Base-by-base conservation (phyloP, 2,329 filamentous ascomycete genomes). In the Curvularia lunata region DNA sequence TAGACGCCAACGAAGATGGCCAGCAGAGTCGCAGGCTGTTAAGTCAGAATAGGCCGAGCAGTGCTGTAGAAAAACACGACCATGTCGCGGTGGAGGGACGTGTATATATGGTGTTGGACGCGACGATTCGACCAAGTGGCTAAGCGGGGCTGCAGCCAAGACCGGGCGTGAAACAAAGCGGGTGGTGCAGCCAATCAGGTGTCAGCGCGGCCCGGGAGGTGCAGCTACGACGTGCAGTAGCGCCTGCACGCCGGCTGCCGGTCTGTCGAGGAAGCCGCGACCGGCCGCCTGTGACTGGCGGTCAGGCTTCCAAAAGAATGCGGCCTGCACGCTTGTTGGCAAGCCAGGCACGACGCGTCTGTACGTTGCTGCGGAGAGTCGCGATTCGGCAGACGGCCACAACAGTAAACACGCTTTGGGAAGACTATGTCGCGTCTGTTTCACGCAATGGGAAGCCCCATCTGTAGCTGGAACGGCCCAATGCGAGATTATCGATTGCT, bases 81-180 rank as follows among this genome's bases (percentile, higher is more conserved):
- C 61, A 77, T 77, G 59, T 71, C 76, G 69, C 76, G 75, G 69
- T 77, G 68, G 66, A 68, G 68, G 68, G 65, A 66, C 71, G 71
- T 73, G 72, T 74, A 65, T 66, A 69, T 73, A 71, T 71, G 67
- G 72, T 73, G 65, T 71, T 71, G 61, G 71, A 75, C 74, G 74
- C 71, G 74, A 75, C 70, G 73, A 75, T 72, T 75, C 67, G 74
- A 70, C 69, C 61, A 58, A 56, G 54, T 54, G 47, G 54, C 58
- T 54, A 46, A 67, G 65, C 65, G 62, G 66, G 63, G 62, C 58
- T 62, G 71, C 38, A 56, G 67, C 67, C 63, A 65, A 61, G 63
- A 59, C 61, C 62, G 58, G 64, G 66, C 68, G 65, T 72, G 73
- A 74, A 77, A 75, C 72, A 66, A 70, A 69, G 66, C 64, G 56